These are phyloP conservation scores for Symmetrospora coprosmae DNA, from an alignment of 768 basidiomycete genomes.

Conservation along the genomic window DNA sequence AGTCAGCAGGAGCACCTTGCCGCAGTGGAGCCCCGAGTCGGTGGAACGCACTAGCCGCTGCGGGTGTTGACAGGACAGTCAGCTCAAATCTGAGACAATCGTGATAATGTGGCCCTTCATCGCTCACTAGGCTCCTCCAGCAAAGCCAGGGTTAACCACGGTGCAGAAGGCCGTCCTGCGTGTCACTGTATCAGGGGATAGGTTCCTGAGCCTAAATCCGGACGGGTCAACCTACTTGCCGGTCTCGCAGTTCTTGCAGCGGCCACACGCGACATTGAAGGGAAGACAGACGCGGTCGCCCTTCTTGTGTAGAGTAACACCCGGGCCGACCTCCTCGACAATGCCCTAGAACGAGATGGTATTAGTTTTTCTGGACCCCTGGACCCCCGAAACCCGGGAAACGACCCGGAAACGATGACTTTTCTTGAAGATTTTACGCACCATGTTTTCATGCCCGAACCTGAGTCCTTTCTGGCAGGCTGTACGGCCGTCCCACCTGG, in stretches of 20 bases:
- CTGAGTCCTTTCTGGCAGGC: constrained; percentile 23
- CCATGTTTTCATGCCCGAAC: constrained; percentile 21
- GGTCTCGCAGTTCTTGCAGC: constrained; percentile 48
- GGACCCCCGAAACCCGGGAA: too few relatives aligned
- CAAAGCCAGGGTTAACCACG: constrained; percentile 45
- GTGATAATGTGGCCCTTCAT: too few relatives aligned
- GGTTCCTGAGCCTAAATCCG: neutral
- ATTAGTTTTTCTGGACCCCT: too few relatives aligned
- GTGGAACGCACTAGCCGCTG: too few relatives aligned
- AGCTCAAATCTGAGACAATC: too few relatives aligned
- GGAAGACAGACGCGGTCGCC: constrained; percentile 51
- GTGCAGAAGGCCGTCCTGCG: constrained; percentile 46
- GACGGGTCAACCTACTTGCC: constrained; percentile 30
- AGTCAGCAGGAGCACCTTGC: too few relatives aligned
- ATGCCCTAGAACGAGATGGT: constrained; percentile 39
- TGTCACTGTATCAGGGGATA: neutral
- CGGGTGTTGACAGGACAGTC: too few relatives aligned
- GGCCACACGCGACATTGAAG: constrained; percentile 50
- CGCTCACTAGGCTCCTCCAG: constrained; percentile 1
- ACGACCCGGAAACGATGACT: neutral
- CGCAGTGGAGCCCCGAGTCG: too few relatives aligned
- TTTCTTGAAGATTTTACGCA: neutral
- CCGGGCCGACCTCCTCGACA: constrained; percentile 37
- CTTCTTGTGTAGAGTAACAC: constrained; percentile 35
- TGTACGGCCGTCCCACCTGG: constrained; percentile 18